Evolutionary conservation across 2,329 filamentous ascomycete genomes (phyloP).

Genomic region (Xylaria sp.): DNA sequence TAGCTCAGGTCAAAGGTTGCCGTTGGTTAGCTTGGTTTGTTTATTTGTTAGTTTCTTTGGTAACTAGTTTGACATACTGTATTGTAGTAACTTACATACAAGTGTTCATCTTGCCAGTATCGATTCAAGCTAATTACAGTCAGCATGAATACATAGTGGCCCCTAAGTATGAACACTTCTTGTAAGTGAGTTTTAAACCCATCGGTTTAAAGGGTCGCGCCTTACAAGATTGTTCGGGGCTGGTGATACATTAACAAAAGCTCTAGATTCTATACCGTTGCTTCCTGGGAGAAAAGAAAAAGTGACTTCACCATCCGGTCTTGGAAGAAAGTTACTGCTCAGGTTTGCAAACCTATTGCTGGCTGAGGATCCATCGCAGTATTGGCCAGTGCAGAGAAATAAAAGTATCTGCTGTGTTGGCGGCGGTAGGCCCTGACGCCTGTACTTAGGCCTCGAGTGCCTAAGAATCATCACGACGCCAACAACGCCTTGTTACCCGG

Average conservation of each 20-base stretch:
- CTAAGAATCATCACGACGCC: not conserved
- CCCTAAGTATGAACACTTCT: not conserved
- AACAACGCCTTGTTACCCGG: not conserved
- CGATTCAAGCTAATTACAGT: not conserved
- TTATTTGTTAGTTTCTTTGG: not conserved
- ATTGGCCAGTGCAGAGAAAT: not conserved
- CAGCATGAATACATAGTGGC: not conserved
- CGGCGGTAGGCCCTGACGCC: not conserved
- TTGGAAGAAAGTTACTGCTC: no score
- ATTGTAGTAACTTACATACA: not conserved
- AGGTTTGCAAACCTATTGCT: not conserved
- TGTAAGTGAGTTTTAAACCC: not conserved
- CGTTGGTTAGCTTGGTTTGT: not conserved
- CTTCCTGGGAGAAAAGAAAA: not conserved
- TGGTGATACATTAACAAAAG: not conserved
- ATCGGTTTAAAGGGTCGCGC: not conserved
- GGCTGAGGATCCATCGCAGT: not conserved
- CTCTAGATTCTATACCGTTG: not conserved
- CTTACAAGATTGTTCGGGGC: not conserved
- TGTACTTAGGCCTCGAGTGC: not conserved
- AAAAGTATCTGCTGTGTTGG: not conserved
- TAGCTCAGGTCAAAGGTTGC: no score
- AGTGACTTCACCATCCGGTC: not conserved
- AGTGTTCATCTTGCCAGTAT: not conserved
- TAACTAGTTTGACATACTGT: not conserved